Evolutionary conservation across 2,329 filamentous ascomycete genomes (phyloP).

Genomic region (Corynespora cassiicola): DNA sequence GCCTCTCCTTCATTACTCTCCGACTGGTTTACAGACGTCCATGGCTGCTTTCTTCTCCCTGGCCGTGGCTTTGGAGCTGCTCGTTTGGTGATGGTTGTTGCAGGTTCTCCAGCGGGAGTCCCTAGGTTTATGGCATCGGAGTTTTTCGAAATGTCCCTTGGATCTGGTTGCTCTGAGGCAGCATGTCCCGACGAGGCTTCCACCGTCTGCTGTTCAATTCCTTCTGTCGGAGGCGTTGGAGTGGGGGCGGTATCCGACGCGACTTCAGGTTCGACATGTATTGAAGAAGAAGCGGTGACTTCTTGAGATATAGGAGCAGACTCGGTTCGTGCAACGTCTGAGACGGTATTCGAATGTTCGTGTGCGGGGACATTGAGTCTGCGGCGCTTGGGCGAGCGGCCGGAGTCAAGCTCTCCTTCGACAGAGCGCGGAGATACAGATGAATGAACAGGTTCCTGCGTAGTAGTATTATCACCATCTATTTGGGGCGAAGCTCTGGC

Average conservation of each 20-base stretch:
- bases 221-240: no score
- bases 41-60: conserved; percentile 22
- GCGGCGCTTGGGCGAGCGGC: conserved; percentile 28
- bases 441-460: conserved; percentile 1
- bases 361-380: conserved; percentile 5
- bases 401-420: conserved; percentile 15
- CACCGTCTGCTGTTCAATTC: no score
- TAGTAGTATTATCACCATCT: conserved; percentile 1
- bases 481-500: conserved; percentile 6
- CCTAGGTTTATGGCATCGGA: no score
- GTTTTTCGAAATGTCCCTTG: no score
- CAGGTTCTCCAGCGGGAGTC: no score
- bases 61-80: conserved; percentile 1
- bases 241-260: no score
- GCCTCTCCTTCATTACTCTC: conserved; percentile 14
- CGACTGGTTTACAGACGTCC: conserved; percentile 39
- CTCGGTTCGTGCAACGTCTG: neutral
- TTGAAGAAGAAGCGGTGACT: neutral
- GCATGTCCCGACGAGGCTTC: no score
- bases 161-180: no score
- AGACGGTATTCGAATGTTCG: neutral
- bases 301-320: neutral
- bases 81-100: no score
- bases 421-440: conserved; percentile 7
- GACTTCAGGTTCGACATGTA: no score